phyloP scores from a whole-genome alignment of 2,329 filamentous ascomycete species.

The Diaporthe ampelina region DNA sequence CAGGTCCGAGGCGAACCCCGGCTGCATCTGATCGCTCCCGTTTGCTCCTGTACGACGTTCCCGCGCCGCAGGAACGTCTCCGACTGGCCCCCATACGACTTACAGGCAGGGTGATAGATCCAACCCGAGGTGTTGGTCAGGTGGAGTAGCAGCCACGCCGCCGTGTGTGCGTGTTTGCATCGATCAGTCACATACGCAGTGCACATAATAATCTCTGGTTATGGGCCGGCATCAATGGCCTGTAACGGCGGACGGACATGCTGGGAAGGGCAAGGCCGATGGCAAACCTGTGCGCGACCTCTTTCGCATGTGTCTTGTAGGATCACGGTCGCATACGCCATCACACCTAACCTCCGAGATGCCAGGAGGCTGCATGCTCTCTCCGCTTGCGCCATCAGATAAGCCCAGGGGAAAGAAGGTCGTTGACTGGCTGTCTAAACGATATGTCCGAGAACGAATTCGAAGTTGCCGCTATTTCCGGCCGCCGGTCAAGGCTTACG shows the following conservation, averaged over 20 bases:
- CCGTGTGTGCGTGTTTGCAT: no score
- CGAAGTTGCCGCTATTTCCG: constrained; percentile 4
- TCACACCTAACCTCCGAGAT: not conserved
- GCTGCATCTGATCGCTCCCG: not conserved
- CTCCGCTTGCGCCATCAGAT: not conserved
- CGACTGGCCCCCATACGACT: constrained; percentile 20
- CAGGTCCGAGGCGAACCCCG: not conserved
- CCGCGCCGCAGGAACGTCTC: not conserved
- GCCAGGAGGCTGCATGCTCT: not conserved
- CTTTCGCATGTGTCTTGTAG: not conserved
- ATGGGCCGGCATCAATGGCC: not conserved
- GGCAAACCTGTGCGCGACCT: not conserved
- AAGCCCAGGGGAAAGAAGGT: no score
- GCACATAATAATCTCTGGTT: not conserved
- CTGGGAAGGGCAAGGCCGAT: not conserved
- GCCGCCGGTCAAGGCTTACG: constrained; percentile 1
- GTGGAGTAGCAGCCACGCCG: no score
- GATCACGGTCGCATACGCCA: not conserved
- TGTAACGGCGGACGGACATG: not conserved
- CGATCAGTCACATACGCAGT: not conserved
- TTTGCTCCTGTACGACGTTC: constrained; percentile 17
- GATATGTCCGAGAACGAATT: no score
- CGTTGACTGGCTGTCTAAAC: not conserved
- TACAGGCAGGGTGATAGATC: not conserved
- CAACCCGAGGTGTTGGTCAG: not conserved